Evolutionary conservation across 1,139 yeast species (phyloP), one percentile per base, ranked within the genome.

Genomic region (Geotrichum citri-aurantii): DNA sequence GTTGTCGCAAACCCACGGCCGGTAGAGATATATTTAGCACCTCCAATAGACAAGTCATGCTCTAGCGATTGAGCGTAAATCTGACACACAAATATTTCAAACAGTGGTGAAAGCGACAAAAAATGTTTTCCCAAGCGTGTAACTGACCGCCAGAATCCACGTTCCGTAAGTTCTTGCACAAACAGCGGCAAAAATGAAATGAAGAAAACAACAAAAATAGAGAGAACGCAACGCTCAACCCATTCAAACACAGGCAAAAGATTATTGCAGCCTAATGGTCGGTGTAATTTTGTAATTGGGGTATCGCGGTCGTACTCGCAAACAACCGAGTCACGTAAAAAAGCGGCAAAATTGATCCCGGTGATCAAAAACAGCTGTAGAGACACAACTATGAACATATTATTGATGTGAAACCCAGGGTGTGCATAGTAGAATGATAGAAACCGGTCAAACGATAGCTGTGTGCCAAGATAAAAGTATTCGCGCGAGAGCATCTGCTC

Each of bases 361-460:
- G 88, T 82, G 49, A 87, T 68, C 79, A 88, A 79, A 65, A 90
- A 86, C 60, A 88, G 69, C 63, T 87, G 86, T 3, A 89, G 79
- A 0, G 96, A 88, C 5, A 89, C 70, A 63, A 88, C 83, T 57
- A 90, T 89, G 65, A 89, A 86, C 48, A 88, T 77, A 66, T 90
- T 90, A 69, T 90, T 90, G 64, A 90, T 75, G 68, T 90, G 97
- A 69, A 90, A 90, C 0, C 97, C 97, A 0, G 96, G 90, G 68
- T 90, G 97, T 0, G 96, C 97, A 73, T 89, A 90, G 69, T 87
- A 90, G 68, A 90, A 90, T 0, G 96, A 85, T 47, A 90, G 72
- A 69, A 90, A 88, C 57, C 95, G 72, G 68, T 90, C 96, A 56
- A 88, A 75, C 0, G 96, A 92, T 50, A 90, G 74, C 60, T 81